These are phyloP conservation scores for Aspergillus udagawae DNA, from an alignment of 2,329 filamentous ascomycete genomes.

Conservation along the genomic window DNA sequence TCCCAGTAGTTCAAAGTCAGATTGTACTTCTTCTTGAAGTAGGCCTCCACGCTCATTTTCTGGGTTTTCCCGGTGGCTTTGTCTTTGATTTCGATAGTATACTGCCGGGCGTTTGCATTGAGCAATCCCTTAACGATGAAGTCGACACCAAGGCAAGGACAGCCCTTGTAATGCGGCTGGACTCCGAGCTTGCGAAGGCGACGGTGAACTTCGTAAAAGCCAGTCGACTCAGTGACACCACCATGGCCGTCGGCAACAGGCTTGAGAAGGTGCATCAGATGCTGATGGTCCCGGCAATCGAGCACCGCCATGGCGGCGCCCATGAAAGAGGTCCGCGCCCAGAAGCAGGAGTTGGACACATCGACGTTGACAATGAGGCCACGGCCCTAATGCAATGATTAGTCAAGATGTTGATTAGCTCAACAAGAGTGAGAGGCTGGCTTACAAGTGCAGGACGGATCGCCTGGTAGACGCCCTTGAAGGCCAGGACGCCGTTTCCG, in stretches of 20 bases:
- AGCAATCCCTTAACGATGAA: conserved; percentile 52
- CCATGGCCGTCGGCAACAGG: conserved; percentile 22
- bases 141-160: conserved; percentile 31
- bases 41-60: conserved; percentile 56
- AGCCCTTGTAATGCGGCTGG: conserved; percentile 32
- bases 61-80: conserved; percentile 38
- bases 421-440: conserved; percentile 1
- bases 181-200: conserved; percentile 37
- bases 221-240: conserved; percentile 18
- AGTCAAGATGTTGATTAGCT: conserved; percentile 8
- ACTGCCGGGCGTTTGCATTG: conserved; percentile 38
- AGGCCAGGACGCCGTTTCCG: conserved; percentile 66
- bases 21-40: conserved; percentile 53
- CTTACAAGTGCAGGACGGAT: conserved; percentile 67
- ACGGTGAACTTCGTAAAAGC: conserved; percentile 24
- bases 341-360: conserved; percentile 88
- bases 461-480: conserved; percentile 86
- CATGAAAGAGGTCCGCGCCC: conserved; percentile 48
- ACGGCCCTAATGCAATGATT: conserved; percentile 45
- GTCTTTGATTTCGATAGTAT: conserved; percentile 42
- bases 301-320: conserved; percentile 33
- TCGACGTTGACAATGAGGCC: conserved; percentile 82
- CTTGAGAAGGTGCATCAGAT: conserved; percentile 24
- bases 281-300: conserved; percentile 26
- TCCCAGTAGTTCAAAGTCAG: conserved; percentile 42